phyloP scores from a whole-genome alignment of 1,284 basidiomycete genomes.

The Lentinula novae-zelandiae region DNA sequence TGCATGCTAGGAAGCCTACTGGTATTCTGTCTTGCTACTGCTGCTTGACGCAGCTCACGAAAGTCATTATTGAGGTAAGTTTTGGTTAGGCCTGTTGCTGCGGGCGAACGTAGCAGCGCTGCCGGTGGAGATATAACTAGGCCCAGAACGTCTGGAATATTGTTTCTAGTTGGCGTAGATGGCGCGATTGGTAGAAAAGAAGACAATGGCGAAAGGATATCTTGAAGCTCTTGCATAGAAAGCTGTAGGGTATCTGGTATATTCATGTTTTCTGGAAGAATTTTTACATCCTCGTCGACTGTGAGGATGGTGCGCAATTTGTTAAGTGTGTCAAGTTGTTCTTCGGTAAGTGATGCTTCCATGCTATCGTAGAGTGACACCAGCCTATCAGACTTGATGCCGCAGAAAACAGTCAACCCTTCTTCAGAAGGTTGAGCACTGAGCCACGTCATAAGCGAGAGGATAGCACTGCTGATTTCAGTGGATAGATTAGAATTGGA shows the following conservation, averaged over 20 bases:
- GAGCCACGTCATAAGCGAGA: slow-evolving; percentile 49
- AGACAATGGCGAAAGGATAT: slow-evolving; percentile 25
- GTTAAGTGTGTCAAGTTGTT: slow-evolving; percentile 22
- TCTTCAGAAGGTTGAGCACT: slow-evolving; percentile 30
- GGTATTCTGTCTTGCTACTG: slow-evolving; percentile 70
- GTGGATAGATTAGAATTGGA: slow-evolving; percentile 27
- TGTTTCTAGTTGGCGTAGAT: slow-evolving; percentile 44
- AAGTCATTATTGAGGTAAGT: slow-evolving; percentile 77
- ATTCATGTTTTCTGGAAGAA: slow-evolving; percentile 21
- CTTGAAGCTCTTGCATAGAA: slow-evolving; percentile 30
- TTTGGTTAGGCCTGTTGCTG: slow-evolving; percentile 75
- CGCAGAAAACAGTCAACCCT: slow-evolving; percentile 35
- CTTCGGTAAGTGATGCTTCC: slow-evolving; percentile 21
- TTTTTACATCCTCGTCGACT: slow-evolving; percentile 28
- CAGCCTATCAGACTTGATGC: slow-evolving; percentile 35
- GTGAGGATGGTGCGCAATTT: slow-evolving; percentile 26
- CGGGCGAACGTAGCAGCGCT: slow-evolving; percentile 66
- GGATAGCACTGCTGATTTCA: slow-evolving; percentile 27
- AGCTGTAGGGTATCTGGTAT: slow-evolving; percentile 31
- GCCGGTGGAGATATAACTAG: slow-evolving; percentile 67
- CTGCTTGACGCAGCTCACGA: slow-evolving; percentile 61
- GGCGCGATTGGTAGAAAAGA: slow-evolving; percentile 28
- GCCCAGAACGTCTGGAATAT: slow-evolving; percentile 48
- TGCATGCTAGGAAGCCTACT: slow-evolving; percentile 79
- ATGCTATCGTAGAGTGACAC: slow-evolving; percentile 31